Evolutionary conservation across 2,329 filamentous ascomycete species (phyloP), one percentile per base, ranked within the genome.

Genomic region (Epichloe scottii): DNA sequence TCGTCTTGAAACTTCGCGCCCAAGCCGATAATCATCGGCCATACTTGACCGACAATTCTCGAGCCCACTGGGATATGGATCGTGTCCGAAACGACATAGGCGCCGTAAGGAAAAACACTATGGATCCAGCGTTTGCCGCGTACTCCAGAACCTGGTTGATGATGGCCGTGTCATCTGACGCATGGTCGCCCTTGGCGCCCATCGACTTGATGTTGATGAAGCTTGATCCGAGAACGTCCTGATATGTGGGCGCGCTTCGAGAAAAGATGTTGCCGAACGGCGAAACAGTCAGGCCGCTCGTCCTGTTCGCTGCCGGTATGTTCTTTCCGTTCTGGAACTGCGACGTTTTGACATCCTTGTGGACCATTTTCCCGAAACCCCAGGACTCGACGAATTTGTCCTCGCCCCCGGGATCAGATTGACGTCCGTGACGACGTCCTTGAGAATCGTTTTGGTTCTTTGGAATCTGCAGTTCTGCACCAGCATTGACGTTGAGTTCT

Each of bases 111-210:
- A 56, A 42, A 15, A 49, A 54, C 6, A 56, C 40, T 37, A 55
- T 49, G 2, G 51, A 23, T 17, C 71, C 69, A 3, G 61, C 59
- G 3, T 52, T 30, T 53, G 21, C 37, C 8, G 49, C 49, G 10
- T 17, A 0, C 8, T 42, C 45, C 53, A 71, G 65, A 33, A 67
- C 51, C 6, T 50, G 19, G 33, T 63, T 64, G 8, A 69, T 52
- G 2, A 57, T 60, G 11, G 46, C 54, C 0, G 63, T 64, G 60
- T 89, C 85, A 55, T 91, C 86, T 0, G 82, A 81, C 0, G 66
- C 62, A 26, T 84, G 86, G 56, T 91, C 84, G 58, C 85, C 85
- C 62, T 75, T 78, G 45, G 84, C 72, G 69, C 21, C 77, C 63
- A 14, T 75, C 0, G 10, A 40, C 30, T 56, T 57, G 33, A 53